Conservation (phyloP, 2,329 filamentous ascomycete genomes). For the Domatiomyces globalis region DNA sequence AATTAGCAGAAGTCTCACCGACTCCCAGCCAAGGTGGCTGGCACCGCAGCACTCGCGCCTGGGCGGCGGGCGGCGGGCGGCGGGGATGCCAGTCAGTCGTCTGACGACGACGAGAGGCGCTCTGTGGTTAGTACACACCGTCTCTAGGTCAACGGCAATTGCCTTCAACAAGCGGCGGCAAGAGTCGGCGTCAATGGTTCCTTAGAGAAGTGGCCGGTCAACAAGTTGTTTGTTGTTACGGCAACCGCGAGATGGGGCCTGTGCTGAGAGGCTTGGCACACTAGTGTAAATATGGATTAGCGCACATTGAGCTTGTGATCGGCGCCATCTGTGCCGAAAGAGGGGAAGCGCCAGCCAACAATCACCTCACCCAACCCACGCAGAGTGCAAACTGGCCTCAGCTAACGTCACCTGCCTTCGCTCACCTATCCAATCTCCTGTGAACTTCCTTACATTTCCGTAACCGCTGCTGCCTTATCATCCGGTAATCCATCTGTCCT, state of each 20-base stretch:
- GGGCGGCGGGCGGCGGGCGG: too few species aligned
- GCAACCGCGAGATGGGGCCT: background rate
- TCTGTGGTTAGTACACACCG: background rate
- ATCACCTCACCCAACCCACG: background rate
- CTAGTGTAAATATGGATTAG: background rate
- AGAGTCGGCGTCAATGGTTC: background rate
- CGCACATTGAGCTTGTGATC: background rate
- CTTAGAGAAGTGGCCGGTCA: background rate
- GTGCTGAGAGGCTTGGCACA: background rate
- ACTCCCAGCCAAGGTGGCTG: background rate
- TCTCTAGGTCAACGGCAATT: background rate
- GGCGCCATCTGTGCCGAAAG: background rate
- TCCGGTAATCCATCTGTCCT: background rate
- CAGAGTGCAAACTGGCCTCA: background rate
- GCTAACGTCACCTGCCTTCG: background rate
- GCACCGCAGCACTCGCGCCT: background rate
- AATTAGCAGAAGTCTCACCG: slow-evolving; percentile 23
- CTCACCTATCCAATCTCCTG: background rate
- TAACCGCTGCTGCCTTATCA: background rate
- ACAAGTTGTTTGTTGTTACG: background rate
- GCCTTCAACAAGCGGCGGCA: background rate
- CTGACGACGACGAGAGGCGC: background rate
- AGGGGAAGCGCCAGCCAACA: background rate
- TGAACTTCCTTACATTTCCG: background rate
- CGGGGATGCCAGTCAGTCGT: background rate